A percentile compares a stretch with the other conserved stretches of the same genome.
Evolutionary conservation across 768 basidiomycete genomes (phyloP).

Genomic region (Macrolepiota fuliginosa): DNA sequence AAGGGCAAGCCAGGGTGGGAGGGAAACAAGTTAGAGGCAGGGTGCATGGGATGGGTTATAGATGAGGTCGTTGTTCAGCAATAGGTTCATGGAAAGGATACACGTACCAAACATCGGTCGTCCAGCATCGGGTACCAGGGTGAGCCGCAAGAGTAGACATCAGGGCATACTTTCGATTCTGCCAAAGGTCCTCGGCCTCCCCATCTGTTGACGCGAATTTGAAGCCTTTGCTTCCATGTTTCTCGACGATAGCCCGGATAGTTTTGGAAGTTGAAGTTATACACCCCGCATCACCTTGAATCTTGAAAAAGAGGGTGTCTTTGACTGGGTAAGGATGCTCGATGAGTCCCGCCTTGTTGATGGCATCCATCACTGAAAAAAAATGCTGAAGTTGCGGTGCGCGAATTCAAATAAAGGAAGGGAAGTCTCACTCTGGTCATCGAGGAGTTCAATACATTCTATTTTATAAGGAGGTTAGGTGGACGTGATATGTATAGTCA

Average conservation of each 20-base stretch:
- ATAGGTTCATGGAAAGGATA: not conserved
- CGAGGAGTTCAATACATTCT: slow-evolving; percentile 90
- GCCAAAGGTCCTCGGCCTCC: slow-evolving; percentile 79
- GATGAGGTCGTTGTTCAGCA: not conserved
- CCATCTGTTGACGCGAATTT: slow-evolving; percentile 71
- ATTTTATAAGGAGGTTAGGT: not conserved
- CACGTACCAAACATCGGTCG: slow-evolving; percentile 84
- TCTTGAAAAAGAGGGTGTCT: slow-evolving; percentile 89
- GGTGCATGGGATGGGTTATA: not conserved
- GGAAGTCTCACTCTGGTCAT: slow-evolving; percentile 63
- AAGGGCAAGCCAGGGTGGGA: not conserved
- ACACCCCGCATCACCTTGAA: slow-evolving; percentile 70
- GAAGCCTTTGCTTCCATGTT: slow-evolving; percentile 67
- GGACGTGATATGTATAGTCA: not conserved
- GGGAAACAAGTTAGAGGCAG: not conserved
- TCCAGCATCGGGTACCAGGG: slow-evolving; percentile 72
- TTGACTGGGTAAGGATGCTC: slow-evolving; percentile 61
- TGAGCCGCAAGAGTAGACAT: slow-evolving; percentile 64
- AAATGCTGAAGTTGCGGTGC: not conserved
- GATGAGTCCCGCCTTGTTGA: slow-evolving; percentile 64
- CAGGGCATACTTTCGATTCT: slow-evolving; percentile 82
- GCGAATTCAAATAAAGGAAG: not conserved
- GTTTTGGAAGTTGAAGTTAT: slow-evolving; percentile 56
- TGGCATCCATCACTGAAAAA: slow-evolving; percentile 68
- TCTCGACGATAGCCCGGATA: slow-evolving; percentile 60